phyloP scores from a whole-genome alignment of 345 rosid species.

The Jatropha curcas region DNA sequence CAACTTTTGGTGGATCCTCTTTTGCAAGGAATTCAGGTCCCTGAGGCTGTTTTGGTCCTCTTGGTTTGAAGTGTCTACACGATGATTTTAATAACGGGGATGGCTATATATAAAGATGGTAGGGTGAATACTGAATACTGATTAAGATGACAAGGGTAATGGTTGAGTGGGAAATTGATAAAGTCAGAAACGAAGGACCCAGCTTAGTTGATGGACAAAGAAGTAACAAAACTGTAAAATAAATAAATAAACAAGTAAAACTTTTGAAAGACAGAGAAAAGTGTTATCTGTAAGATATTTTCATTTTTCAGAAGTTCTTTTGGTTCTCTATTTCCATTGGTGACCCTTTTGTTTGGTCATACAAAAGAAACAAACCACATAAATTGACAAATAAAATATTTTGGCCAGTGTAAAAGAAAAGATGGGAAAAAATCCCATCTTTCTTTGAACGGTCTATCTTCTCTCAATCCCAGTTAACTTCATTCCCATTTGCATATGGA shows the following conservation, averaged over 20 bases:
- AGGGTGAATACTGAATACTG: too few species aligned
- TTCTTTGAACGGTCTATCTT: background rate
- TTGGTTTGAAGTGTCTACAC: slow-evolving; percentile 18
- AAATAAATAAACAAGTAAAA: too few species aligned
- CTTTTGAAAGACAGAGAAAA: too few species aligned
- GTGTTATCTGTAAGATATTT: too few species aligned
- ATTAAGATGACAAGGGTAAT: background rate
- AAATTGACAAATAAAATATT: background rate
- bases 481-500: background rate
- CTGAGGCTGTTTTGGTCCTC: slow-evolving; percentile 46
- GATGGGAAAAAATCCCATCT: too few species aligned
- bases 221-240: too few species aligned
- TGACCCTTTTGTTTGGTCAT: background rate
- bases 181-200: too few species aligned
- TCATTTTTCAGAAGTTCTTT: too few species aligned
- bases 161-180: slow-evolving; percentile 33
- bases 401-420: background rate
- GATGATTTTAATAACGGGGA: slow-evolving; percentile 5
- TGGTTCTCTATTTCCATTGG: background rate
- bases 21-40: slow-evolving; percentile 37
- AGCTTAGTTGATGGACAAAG: too few species aligned
- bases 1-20: slow-evolving; percentile 33
- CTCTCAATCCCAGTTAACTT: background rate
- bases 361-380: background rate
- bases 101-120: background rate